These are phyloP conservation scores for Lentithecium fluviatile DNA, from an alignment of 495 filamentous ascomycete genomes.

Conservation along the genomic window DNA sequence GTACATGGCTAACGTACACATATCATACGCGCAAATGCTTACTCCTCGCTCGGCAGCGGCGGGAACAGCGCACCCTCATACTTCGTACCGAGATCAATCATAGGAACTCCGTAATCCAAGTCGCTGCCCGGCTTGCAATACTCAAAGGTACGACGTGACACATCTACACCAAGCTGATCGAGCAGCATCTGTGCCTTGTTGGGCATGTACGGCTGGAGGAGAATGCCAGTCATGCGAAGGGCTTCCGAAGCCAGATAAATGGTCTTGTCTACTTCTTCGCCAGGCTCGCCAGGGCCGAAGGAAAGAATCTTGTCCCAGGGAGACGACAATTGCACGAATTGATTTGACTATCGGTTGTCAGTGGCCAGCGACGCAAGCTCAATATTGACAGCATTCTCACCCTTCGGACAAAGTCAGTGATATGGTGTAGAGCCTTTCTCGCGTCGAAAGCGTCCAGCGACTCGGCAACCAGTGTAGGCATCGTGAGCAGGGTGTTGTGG, in stretches of 20 bases:
- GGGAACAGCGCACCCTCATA: conserved; percentile 57
- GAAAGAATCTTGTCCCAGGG: conserved; percentile 24
- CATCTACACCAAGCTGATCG: conserved; percentile 72
- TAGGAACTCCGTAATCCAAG: conserved; percentile 60
- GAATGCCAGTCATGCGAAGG: conserved; percentile 75
- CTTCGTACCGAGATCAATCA: conserved; percentile 46
- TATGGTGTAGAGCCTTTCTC: conserved; percentile 6
- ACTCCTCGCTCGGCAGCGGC: conserved; percentile 50
- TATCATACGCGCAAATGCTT: neutral
- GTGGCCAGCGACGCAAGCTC: neutral
- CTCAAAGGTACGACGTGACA: conserved; percentile 56
- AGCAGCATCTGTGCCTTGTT: conserved; percentile 71
- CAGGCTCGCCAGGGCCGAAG: conserved; percentile 26
- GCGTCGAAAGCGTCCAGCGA: conserved; percentile 11
- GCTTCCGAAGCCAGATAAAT: conserved; percentile 74
- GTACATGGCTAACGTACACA: neutral
- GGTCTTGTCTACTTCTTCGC: conserved; percentile 47
- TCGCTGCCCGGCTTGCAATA: conserved; percentile 61
- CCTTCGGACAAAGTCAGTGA: conserved; percentile 31
- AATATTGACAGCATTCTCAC: conserved; percentile 1
- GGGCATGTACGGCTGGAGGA: conserved; percentile 90
- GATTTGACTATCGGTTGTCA: conserved; percentile 18
- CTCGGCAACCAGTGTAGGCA: neutral
- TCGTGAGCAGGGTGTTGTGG: conserved; percentile 9
- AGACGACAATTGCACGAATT: conserved; percentile 21